These are phyloP conservation scores for Colletotrichum horii DNA, from an alignment of 2,329 filamentous ascomycete species.

Conservation along the genomic window DNA sequence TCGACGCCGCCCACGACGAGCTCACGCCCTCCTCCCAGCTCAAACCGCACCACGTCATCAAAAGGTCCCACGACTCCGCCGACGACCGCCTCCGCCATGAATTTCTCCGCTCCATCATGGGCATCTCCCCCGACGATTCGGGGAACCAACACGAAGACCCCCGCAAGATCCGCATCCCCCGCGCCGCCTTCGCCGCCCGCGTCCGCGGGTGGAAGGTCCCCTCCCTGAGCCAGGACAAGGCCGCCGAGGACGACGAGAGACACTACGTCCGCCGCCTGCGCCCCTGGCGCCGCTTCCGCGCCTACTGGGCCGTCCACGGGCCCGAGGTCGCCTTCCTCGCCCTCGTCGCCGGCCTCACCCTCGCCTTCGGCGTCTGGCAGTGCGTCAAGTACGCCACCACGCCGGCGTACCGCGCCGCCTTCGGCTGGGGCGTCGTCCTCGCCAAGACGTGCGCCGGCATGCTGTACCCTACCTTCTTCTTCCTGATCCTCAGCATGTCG, in stretches of 20 bases:
- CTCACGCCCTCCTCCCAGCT: slow-evolving; percentile 46
- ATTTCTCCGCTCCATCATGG: slow-evolving; percentile 57
- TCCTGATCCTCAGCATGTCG: slow-evolving; percentile 63
- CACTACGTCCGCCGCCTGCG: slow-evolving; percentile 51
- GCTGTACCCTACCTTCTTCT: slow-evolving; percentile 63
- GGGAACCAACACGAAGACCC: too few relatives aligned
- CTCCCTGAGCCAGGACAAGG: slow-evolving; percentile 50
- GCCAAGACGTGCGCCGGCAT: slow-evolving; percentile 61
- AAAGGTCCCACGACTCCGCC: slow-evolving; percentile 28
- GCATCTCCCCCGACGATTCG: slow-evolving; percentile 40
- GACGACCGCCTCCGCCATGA: slow-evolving; percentile 46
- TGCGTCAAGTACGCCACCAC: slow-evolving; percentile 55
- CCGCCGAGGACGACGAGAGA: slow-evolving; percentile 50
- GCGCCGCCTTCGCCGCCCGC: slow-evolving; percentile 48
- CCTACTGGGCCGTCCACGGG: slow-evolving; percentile 61
- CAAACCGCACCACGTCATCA: slow-evolving; percentile 50
- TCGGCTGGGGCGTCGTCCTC: slow-evolving; percentile 61
- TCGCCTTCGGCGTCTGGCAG: slow-evolving; percentile 61
- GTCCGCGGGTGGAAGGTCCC: slow-evolving; percentile 54
- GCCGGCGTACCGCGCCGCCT: slow-evolving; percentile 48
- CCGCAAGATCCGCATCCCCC: slow-evolving; percentile 42
- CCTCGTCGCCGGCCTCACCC: slow-evolving; percentile 50
- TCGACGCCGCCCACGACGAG: slow-evolving; percentile 57
- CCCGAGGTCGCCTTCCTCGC: slow-evolving; percentile 54
- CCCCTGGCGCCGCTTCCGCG: slow-evolving; percentile 48